Evolutionary conservation across 441 rosid species (phyloP), one percentile per base, ranked within the genome.

Genomic region (Erodium chrysanthum): DNA sequence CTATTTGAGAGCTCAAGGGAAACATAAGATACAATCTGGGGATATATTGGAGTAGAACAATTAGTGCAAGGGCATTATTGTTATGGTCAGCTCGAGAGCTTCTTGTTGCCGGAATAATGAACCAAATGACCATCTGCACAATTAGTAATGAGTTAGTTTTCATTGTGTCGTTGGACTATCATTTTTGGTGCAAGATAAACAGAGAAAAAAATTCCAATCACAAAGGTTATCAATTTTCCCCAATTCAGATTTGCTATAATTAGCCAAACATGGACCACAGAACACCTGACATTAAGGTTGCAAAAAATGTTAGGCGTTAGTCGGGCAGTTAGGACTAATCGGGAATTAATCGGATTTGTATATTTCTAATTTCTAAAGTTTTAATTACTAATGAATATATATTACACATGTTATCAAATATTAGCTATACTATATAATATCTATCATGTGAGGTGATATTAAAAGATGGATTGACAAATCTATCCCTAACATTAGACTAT

Each of bases 1-100:
- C 80, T 35, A 93, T 89, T 75, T 87, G 85, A 73, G 97, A 86
- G 72, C 97, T 91, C 68, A 93, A 77, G 5, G 97, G 97, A 48
- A 88, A 90, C 11, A 93, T 91, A 65, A 93, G 84, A 78, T 93
- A 91, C 69, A 93, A 78, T 68, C 97, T 83, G 12, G 95, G 96
- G 56, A 93, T 78, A 77, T 91, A 91, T 54, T 91, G 97, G 52
- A 89, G 72, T 66, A 91, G 82, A 73, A 89, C 93, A 79, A 90
- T 87, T 78, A 93, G 77, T 21, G 94, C 95, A 65, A 93, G 89
- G 58, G 89, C 84, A 65, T 89, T 89, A 79, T 87, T 87, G 69
- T 87, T 84, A 71, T 85, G 88, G 76, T 84, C 84, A 22, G 83
- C 81, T 74, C 71, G 83, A 75, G 84, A 73, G 37, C 78, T 83